Base-by-base conservation (phyloP, 257 asterid species). In the Thymus quinquecostatus region DNA sequence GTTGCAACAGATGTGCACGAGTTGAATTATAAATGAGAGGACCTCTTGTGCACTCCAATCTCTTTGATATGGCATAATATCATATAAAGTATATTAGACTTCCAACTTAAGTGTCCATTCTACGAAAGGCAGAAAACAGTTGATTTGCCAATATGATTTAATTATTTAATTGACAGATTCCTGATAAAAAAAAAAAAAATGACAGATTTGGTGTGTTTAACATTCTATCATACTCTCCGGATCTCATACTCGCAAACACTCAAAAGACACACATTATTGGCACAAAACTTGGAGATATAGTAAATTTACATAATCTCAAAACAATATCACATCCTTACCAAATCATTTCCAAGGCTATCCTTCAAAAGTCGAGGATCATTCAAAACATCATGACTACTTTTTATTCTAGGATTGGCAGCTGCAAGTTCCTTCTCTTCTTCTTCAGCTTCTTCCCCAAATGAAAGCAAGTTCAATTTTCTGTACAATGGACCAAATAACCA, bases 401-500 rank as follows among this genome's bases (percentile, higher is more conserved):
- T 88, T 76, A 94, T 94, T 92, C 84, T 82, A 61, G 78, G 75
- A 76, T 80, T 80, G 74, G 76, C 87, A 83, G 85, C 83, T 66
- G 86, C 83, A 75, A 84, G 77, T 80, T 87, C 98, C 78, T 85
- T 93, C 83, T 93, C 96, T 86, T 93, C 97, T 73, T 91, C 98
- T 76, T 91, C 96, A 76, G 98, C 98, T 85, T 93, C 98, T 83
- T 93, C 98, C 73, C 98, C 98, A 83, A 93, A 93, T 56, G 97
- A 94, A 70, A 94, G 93, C 88, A 91, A 83, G 80, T 88, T 90
- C 90, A 94, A 80, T 82, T 94, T 94, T 79, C 98, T 93, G 84
- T 55, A 66, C 41, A 74, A 70, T 38, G 79, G 60, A 74, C 32
- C 47, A 64, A 71, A 56, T 41, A 76, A 74, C 27, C 66, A 72